phyloP scores from a whole-genome alignment of 208 protist genomes.

The Crithidia thermophila region DNA sequence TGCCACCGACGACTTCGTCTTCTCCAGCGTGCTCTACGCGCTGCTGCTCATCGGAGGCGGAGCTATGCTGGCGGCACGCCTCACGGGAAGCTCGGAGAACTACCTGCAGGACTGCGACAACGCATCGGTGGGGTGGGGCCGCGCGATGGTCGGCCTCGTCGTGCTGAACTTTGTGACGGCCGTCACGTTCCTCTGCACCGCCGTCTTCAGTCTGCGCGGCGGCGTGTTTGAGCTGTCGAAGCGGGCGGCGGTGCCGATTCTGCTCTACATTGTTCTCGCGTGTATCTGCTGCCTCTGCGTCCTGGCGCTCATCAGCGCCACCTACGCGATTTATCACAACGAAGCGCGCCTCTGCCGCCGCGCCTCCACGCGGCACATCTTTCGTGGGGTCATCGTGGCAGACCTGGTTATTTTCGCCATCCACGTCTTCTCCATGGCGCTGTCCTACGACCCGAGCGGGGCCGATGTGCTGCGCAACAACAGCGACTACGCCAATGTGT shows the following conservation, averaged over 20 bases:
- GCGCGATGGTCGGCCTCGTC: constrained; percentile 39
- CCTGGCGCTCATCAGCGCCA: constrained; percentile 32
- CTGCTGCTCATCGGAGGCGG: constrained; percentile 28
- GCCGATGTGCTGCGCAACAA: constrained; percentile 29
- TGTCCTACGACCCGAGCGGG: constrained; percentile 66
- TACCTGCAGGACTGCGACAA: constrained; percentile 19
- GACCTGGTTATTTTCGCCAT: constrained; percentile 36
- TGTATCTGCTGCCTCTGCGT: constrained; percentile 33
- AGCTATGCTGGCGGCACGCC: constrained; percentile 18
- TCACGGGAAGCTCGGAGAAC: constrained; percentile 14
- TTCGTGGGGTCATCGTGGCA: constrained; percentile 41
- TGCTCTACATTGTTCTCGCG: constrained; percentile 59
- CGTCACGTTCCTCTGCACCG: constrained; percentile 42
- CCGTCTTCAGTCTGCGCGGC: constrained; percentile 55
- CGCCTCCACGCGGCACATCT: constrained; percentile 23
- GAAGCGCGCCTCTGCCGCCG: constrained; percentile 27
- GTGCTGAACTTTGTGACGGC: constrained; percentile 37
- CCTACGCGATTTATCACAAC: constrained; percentile 46
- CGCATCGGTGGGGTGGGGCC: constrained; percentile 9
- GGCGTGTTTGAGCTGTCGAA: constrained; percentile 73
- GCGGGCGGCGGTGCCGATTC: constrained; percentile 45
- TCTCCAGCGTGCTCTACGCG: constrained; percentile 61
- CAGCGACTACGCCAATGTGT: constrained; percentile 70
- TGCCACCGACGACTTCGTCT: constrained; percentile 74
- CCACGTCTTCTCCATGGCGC: constrained; percentile 43